Evolutionary conservation across 139 green algal species (phyloP).

Genomic region (Closterium sp.): DNA sequence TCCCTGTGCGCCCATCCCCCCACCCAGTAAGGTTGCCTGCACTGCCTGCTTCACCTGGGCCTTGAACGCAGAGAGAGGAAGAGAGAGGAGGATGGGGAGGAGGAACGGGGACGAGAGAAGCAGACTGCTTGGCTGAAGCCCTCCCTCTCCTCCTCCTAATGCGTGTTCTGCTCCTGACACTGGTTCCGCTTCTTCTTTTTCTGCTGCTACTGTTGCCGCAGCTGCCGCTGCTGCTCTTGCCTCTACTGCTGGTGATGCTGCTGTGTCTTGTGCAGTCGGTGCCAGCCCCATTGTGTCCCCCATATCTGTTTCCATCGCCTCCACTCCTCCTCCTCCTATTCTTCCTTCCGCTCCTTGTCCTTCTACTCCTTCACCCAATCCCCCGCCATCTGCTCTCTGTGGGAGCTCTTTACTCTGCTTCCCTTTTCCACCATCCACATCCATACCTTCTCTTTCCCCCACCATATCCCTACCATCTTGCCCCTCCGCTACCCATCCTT

Average conservation of each 20-base stretch:
- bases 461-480: not conserved
- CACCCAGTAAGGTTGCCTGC: not conserved
- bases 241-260: not conserved
- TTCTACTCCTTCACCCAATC: not conserved
- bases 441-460: not conserved
- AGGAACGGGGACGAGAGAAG: too few species aligned
- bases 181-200: not conserved
- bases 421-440: not conserved
- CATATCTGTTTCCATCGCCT: not conserved
- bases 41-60: not conserved
- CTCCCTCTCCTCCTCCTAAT: not conserved
- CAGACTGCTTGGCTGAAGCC: not conserved
- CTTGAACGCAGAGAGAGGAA: not conserved
- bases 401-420: not conserved
- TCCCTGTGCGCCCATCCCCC: not conserved
- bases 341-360: not conserved
- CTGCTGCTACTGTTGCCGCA: too few species aligned
- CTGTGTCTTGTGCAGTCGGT: not conserved
- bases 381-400: too few species aligned
- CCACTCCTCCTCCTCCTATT: not conserved
- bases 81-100: not conserved
- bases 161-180: too few species aligned
- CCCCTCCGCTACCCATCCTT: not conserved
- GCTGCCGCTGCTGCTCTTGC: too few species aligned
- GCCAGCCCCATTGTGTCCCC: not conserved